Evolutionary conservation across 352 stramenopile genomes (phyloP), one percentile per base, ranked within the genome.

Genomic region (Phytopythium montanum): DNA sequence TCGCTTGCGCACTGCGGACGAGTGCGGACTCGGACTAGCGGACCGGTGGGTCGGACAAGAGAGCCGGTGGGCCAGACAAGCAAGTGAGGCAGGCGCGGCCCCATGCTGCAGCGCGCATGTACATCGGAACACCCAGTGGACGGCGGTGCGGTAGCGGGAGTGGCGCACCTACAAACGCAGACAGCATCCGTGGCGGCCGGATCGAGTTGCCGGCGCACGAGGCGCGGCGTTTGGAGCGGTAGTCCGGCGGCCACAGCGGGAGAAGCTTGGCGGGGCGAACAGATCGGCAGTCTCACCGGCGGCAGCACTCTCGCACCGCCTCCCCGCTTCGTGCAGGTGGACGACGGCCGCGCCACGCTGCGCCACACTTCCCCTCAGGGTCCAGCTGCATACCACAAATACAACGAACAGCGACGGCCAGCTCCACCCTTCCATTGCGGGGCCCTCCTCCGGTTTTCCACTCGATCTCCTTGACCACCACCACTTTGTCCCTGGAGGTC

Each of bases 291-390:
- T 13, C 23, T 52, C 21, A 18, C 53, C 5, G 39, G 19, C 8
- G 53, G 53, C 28, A 69, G 74, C 5, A 79, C 85, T 19, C 41
- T 73, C 26, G 36, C 61, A 6, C 34, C 57, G 25, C 79, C 79
- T 28, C 73, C 75, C 12, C 72, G 71, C 16, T 70, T 90, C 26
- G 87, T 95, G 9, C 23, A 90, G 5, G 87, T 95, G 0, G 85
- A 95, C 55, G 79, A 94, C 81, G 87, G 87, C 6, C 80, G 85
- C n/a, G n/a, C n/a, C n/a, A n/a, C n/a, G n/a, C n/a, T n/a, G n/a
- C n/a, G n/a, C n/a, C n/a, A n/a, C n/a, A n/a, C n/a, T n/a, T n/a
- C n/a, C n/a, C n/a, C n/a, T n/a, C n/a, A n/a, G n/a, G n/a, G n/a
- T n/a, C n/a, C n/a, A n/a, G n/a, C n/a, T n/a, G n/a, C n/a, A n/a